Conservation (phyloP, 176 grass and related monocot species). For the sorghum (Sorghum bicolor) region Sorghum_bicolor_NCBIv3 NC_012873.2:61469501-61470000, state of each 20-base stretch:
- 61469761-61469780: background rate
- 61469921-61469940: background rate
- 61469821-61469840: conserved; percentile 39
- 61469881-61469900: conserved; percentile 24
- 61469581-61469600: too few species aligned
- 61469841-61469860: background rate
- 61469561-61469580: too few species aligned
- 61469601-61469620: background rate
- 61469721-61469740: background rate
- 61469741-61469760: background rate
- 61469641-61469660: background rate
- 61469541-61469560: too few species aligned
- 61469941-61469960: conserved; percentile 28
- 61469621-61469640: background rate
- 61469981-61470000: conserved; percentile 93
- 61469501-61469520: background rate
- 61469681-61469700: background rate
- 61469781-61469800: background rate
- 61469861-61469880: conserved; percentile 37
- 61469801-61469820: background rate
- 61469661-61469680: background rate
- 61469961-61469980: conserved; percentile 63
- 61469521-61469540: background rate
- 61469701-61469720: background rate
- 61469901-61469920: conserved; percentile 18